Evolutionary conservation across 1,284 basidiomycete species (phyloP), one percentile per base, ranked within the genome.

Genomic region (Cryptococcus sp.): DNA sequence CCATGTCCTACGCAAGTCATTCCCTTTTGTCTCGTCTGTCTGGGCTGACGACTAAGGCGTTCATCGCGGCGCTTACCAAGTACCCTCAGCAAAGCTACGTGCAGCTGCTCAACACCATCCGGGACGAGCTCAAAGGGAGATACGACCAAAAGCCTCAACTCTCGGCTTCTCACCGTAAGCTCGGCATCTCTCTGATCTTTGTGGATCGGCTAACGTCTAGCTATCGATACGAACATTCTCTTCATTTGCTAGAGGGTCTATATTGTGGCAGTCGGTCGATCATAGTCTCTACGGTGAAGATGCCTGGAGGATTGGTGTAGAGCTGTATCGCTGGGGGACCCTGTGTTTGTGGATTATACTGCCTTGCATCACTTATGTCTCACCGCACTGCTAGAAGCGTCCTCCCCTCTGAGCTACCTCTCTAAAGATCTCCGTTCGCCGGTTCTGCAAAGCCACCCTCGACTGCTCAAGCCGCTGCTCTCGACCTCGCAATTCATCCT

Each of bases 141-240:
- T 92, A 91, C 65, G 81, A 78, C 46, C 89, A 92, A 77, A 90
- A 88, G 69, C 87, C 87, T 11, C 86, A 86, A 76, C 76, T 83
- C 47, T 52, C 73, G 60, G 49, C 54, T 18, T 62, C 58, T 44
- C 65, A 69, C 50, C 68, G 63, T 68, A 48, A 59, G 60, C 62
- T 19, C 1, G 28, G 22, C 11, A 7, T 11, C 5, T 5, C 4
- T 10, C 16, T 35, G 26, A 37, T 24, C 32, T 22, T 19, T 25
- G 45, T 25, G 21, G 21, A 18, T 18, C 6, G 10, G 35, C 45
- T 40, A 16, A 47, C 5, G 16, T 31, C 3, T 45, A 58, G 54
- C 59, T 16, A 61, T 60, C 42, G 58, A 58, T 45, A 48, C 47
- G 22, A 57, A 57, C 47, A 43, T 59, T 23, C 43, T 55, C 40